Conservation (phyloP, 805 yeast genomes). For the Spathaspora boniae region DNA sequence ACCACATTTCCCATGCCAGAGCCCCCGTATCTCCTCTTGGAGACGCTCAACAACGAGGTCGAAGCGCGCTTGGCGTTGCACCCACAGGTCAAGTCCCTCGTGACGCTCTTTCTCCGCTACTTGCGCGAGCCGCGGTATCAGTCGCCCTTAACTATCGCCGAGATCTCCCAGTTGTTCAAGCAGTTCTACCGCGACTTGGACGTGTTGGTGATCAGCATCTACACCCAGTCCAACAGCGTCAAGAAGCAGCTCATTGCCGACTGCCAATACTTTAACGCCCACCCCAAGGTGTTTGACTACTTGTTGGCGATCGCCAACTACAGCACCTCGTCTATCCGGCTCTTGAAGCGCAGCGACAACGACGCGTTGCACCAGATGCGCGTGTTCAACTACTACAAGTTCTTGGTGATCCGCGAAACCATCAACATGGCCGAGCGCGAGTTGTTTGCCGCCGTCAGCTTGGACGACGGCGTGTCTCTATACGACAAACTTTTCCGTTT, state of each 20-base stretch:
- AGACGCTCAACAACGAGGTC: constrained; percentile 23
- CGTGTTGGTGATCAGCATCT: constrained; percentile 27
- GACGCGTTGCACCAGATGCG: constrained; percentile 37
- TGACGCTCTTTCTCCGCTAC: constrained; percentile 28
- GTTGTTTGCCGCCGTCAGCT: constrained; percentile 22
- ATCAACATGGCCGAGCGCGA: constrained; percentile 32
- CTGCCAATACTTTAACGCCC: constrained; percentile 24
- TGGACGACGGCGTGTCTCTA: constrained; percentile 23
- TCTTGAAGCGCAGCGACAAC: constrained; percentile 33
- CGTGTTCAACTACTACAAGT: constrained; percentile 40
- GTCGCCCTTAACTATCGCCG: constrained; percentile 34
- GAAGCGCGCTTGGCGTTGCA: constrained; percentile 18
- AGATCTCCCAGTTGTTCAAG: constrained; percentile 31
- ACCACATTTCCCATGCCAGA: constrained; percentile 4
- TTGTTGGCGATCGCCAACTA: constrained; percentile 40
- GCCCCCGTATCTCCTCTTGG: constrained; percentile 11
- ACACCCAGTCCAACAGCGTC: constrained; percentile 35
- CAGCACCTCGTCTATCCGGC: constrained; percentile 31
- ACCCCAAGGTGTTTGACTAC: constrained; percentile 35
- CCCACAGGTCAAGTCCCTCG: constrained; percentile 25
- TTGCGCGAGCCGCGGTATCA: constrained; percentile 43
- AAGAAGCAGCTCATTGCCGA: constrained; percentile 35
- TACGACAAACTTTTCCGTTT: constrained; percentile 39
- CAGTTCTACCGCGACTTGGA: constrained; percentile 37
- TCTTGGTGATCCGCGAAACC: constrained; percentile 28